Base-by-base conservation (phyloP, 306 rosid genomes). In the Corylus avellana region DNA sequence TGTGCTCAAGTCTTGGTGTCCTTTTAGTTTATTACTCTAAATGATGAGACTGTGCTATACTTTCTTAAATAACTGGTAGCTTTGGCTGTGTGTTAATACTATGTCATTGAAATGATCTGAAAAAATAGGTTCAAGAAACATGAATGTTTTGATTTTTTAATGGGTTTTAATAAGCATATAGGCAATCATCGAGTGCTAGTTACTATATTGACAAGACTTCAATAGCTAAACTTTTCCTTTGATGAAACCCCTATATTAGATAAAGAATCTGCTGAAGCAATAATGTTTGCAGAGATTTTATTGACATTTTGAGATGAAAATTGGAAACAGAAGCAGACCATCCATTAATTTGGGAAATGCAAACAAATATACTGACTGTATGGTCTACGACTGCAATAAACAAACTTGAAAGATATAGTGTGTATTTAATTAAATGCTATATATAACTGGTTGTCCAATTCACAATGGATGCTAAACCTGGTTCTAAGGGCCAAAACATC, bases 21-120 rank as follows among this genome's bases (percentile, higher is more conserved):
- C 67, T 16, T 49, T 76, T 73, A 27, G 75, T 72, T 76, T 32
- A 55, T 27, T 71, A 35, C 56, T 75, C 46, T 39, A 49, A 70
- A 7, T 35, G 42, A 56, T 42, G 29, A 67, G 50, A 22, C 8
- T 67, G 51, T 18, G 50, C 17, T 67, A 9, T 2, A 2, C 29
- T 62, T 58, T 62, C 44, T 12, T 29, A 6, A 29, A 32, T 27
- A 62, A 62, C 44, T 12, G 44, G n/a, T 12, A 4, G 69, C 18
- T 27, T 29, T 27, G 42, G 44, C 18, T 0, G 3, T 27, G 18
- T 62, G 25, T 22, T 59, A 55, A 18, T 51, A 18, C 32, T 3
- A 25, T 5, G 69, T 11, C 42, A 27, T 29, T 29, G 42, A 29
- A 29, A 62, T 62, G 44, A 62, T 62, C 69, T 29, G 69, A 62